These are phyloP conservation scores for Cutaneotrichosporon dermatis DNA, from an alignment of 1,284 basidiomycete genomes.

Conservation along the genomic window DNA sequence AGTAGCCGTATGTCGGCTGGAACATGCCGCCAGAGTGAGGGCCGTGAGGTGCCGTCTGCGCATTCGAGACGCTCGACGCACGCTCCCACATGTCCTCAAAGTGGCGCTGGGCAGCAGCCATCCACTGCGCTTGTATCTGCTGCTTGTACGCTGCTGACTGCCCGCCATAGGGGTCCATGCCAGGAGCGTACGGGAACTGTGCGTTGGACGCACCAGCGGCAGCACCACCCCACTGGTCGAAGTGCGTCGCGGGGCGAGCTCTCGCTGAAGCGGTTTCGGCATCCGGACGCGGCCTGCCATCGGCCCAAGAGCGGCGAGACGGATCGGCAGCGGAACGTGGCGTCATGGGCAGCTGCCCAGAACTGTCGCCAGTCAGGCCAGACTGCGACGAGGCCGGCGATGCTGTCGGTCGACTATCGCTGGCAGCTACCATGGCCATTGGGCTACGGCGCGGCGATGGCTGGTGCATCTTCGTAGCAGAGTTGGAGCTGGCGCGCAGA, in stretches of 20 bases:
- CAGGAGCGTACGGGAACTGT: background rate
- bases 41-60: conserved; percentile 12
- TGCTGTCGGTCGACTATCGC: conserved; percentile 9
- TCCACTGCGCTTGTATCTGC: conserved; percentile 41
- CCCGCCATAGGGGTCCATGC: conserved; percentile 5
- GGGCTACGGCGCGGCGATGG: conserved; percentile 3
- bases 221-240: conserved; percentile 9
- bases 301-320: conserved; percentile 17
- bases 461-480: conserved; percentile 1
- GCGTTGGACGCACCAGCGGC: background rate
- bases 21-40: background rate
- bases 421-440: conserved; percentile 1
- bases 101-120: conserved; percentile 38
- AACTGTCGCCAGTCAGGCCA: conserved; percentile 23
- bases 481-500: conserved; percentile 1
- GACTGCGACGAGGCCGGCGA: conserved; percentile 28
- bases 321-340: conserved; percentile 18
- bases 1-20: conserved; percentile 20
- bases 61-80: conserved; percentile 27
- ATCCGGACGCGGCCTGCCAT: conserved; percentile 7
- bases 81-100: conserved; percentile 47
- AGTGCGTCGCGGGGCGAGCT: conserved; percentile 4
- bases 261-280: background rate
- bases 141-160: conserved; percentile 22
- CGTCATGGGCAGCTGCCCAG: conserved; percentile 23